Conservation (phyloP, 495 filamentous ascomycete genomes). For the Lasiosphaeria hispida region DNA sequence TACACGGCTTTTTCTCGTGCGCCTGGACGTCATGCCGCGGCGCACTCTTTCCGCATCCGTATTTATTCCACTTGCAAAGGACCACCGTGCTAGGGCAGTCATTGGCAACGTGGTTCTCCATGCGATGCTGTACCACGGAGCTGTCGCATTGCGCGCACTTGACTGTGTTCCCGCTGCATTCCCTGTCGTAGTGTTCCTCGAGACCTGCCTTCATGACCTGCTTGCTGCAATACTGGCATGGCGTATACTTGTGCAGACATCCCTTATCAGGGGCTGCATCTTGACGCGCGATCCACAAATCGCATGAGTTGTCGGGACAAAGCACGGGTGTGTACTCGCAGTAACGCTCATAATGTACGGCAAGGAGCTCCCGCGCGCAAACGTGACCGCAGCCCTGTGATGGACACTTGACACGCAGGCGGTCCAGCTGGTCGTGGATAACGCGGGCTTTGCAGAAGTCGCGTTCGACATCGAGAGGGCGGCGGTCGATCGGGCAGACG, state of each 20-base stretch:
- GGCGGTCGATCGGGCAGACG: conserved; percentile 53
- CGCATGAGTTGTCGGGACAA: conserved; percentile 56
- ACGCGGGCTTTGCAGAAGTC: conserved; percentile 34
- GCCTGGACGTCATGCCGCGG: conserved; percentile 32
- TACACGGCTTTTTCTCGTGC: conserved; percentile 29
- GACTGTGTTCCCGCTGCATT: conserved; percentile 33
- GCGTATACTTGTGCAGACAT: conserved; percentile 46
- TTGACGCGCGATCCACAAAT: conserved; percentile 36
- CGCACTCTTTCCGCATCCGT: conserved; percentile 38
- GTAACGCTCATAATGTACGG: conserved; percentile 71
- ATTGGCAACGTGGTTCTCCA: conserved; percentile 37
- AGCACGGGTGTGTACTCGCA: conserved; percentile 65
- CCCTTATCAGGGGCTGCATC: conserved; percentile 34
- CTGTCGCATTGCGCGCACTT: conserved; percentile 39
- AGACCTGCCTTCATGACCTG: conserved; percentile 37
- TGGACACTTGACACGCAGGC: conserved; percentile 71
- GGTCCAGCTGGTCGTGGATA: conserved; percentile 65
- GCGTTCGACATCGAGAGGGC: conserved; percentile 34
- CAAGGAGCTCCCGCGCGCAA: conserved; percentile 63
- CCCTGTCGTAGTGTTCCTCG: conserved; percentile 37
- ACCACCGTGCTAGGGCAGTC: conserved; percentile 40
- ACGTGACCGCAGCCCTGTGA: conserved; percentile 63
- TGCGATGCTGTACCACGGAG: conserved; percentile 37
- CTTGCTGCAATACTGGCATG: conserved; percentile 48
- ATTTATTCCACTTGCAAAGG: conserved; percentile 41